A percentile compares a stretch with the other conserved stretches of the same genome.
Evolutionary conservation across 148 eudicot genomes (phyloP).

Genomic region (Diospyros kaki): DNA sequence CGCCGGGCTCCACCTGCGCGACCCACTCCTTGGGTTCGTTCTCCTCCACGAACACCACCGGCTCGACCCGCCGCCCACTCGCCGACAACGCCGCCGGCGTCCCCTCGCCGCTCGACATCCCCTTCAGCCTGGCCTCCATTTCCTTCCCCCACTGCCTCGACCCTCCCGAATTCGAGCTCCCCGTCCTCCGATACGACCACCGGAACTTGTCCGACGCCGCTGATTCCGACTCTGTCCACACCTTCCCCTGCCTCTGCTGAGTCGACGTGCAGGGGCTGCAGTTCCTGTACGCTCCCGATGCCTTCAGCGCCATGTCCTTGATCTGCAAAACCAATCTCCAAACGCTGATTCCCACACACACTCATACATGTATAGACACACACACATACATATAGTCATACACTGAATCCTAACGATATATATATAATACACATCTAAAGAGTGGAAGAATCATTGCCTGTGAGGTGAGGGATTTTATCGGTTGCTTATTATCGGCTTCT

Average conservation of each 20-base stretch:
- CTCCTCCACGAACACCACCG: constrained; percentile 69
- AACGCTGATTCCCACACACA: not conserved
- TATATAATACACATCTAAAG: too few species aligned
- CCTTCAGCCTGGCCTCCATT: constrained; percentile 61
- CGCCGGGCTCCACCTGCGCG: constrained; percentile 98
- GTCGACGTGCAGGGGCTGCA: constrained; percentile 78
- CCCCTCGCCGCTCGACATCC: constrained; percentile 70
- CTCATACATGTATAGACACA: not conserved
- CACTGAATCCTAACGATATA: not conserved
- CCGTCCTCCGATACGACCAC: constrained; percentile 58
- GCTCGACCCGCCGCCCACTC: constrained; percentile 71
- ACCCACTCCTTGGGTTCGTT: constrained; percentile 95
- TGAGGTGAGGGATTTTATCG: constrained; percentile 64
- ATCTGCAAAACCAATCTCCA: constrained; percentile 38
- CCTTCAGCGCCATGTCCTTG: constrained; percentile 85
- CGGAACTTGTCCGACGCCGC: constrained; percentile 53
- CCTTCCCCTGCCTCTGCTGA: constrained; percentile 24
- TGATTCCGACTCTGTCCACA: constrained; percentile 48
- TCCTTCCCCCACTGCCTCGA: constrained; percentile 68
- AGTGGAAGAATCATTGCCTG: constrained; percentile 34
- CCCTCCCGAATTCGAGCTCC: constrained; percentile 44
- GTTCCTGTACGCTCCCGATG: constrained; percentile 79
- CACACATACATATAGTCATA: not conserved
- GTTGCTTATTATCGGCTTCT: constrained; percentile 57
- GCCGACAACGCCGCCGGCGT: constrained; percentile 57